Evolutionary conservation across 1,284 basidiomycete species (phyloP), one percentile per base, ranked within the genome.

Genomic region (Marasmius tenuissimus): DNA sequence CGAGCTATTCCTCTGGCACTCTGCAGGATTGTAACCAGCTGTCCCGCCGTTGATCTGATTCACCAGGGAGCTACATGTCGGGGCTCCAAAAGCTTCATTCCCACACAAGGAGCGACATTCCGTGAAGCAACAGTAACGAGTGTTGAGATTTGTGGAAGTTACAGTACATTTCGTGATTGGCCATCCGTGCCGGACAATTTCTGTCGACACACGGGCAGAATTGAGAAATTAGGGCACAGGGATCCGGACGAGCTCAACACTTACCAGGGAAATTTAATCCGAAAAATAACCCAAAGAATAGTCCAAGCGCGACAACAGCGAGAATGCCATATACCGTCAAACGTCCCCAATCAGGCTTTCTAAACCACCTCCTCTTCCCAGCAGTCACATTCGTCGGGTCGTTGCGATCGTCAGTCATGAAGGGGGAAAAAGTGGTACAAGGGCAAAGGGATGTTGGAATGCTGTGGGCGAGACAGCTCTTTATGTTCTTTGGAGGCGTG

Each of bases 251-350:
- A 14, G 16, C n/a, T n/a, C 12, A 48, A 4, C 2, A 55, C 37
- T 14, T 20, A 65, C 66, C 64, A 10, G 56, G 57, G 37, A 62
- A 65, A 57, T 64, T 64, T 7, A 67, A 33, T 12, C 61, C 61
- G 35, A 67, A 67, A 40, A 67, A 67, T 0, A 67, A 53, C 11
- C 66, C 66, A 34, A 67, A 62, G 58, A 65, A 67, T 1, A 65
- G 52, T 8, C n/a, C 54, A 4, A 65, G 42, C 5, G 65, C 64
- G 9, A 57, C 16, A 11, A 47, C 38, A 27, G 39, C 34, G 20
- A 57, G 38, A 7, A 49, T 49, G 48, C 48, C 11, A 49, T 20
- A 6, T 27, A 14, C 10, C 4, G 48, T 27, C 48, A 49, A 27
- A 27, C 27, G 27, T 4, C 27, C 27, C 27, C 2, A 27, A 27